A percentile compares a stretch with the other conserved stretches of the same genome.
Evolutionary conservation across 345 rosid species (phyloP).

Genomic region (Arabidopsis thaliana): TAIR10.1 NC_003071.7:16263501-16264000

Average conservation of each 20-base stretch:
- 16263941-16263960: conserved; percentile 36
- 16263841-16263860: conserved; percentile 1
- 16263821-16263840: conserved; percentile 2
- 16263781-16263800: conserved; percentile 1
- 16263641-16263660: conserved; percentile 47
- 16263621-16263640: conserved; percentile 49
- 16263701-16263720: conserved; percentile 46
- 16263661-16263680: conserved; percentile 43
- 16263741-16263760: conserved; percentile 12
- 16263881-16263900: conserved; percentile 9
- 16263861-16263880: conserved; percentile 24
- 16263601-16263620: conserved; percentile 58
- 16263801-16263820: conserved; percentile 20
- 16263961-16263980: conserved; percentile 53
- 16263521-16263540: conserved; percentile 57
- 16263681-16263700: conserved; percentile 44
- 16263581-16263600: conserved; percentile 78
- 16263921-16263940: conserved; percentile 6
- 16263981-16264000: conserved; percentile 57
- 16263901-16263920: conserved; percentile 23
- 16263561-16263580: conserved; percentile 64
- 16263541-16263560: conserved; percentile 70
- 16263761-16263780: conserved; percentile 15
- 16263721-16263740: conserved; percentile 14
- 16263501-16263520: conserved; percentile 29